phyloP scores from a whole-genome alignment of 2,329 filamentous ascomycete genomes.

The Cytospora paraplurivora region DNA sequence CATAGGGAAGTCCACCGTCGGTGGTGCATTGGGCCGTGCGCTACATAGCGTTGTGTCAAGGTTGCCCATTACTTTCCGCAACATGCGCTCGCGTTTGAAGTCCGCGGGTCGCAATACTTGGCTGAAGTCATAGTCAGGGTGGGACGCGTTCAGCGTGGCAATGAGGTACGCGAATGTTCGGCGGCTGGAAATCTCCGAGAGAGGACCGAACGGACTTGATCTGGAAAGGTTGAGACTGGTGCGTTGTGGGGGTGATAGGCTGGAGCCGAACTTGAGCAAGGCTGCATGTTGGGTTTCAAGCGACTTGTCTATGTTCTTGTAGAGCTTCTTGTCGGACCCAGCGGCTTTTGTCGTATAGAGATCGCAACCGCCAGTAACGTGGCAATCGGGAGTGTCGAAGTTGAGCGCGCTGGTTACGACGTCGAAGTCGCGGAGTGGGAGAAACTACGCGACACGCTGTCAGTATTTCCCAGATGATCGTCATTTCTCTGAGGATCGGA shows the following conservation, averaged over 20 bases:
- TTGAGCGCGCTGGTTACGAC: slow-evolving; percentile 90
- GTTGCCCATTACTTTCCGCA: slow-evolving; percentile 81
- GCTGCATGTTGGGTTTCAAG: slow-evolving; percentile 91
- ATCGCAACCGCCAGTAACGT: slow-evolving; percentile 91
- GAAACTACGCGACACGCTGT: slow-evolving; percentile 62
- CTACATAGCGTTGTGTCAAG: slow-evolving; percentile 88
- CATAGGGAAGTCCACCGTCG: slow-evolving; percentile 46
- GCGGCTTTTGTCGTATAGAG: slow-evolving; percentile 97
- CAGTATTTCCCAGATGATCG: slow-evolving; percentile 1
- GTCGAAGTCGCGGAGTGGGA: slow-evolving; percentile 89
- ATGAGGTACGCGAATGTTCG: slow-evolving; percentile 96
- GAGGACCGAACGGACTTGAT: slow-evolving; percentile 86
- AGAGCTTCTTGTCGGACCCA: slow-evolving; percentile 93
- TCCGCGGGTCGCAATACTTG: slow-evolving; percentile 86
- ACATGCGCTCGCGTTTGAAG: slow-evolving; percentile 80
- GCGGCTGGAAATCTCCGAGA: slow-evolving; percentile 85
- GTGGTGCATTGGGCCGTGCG: slow-evolving; percentile 65
- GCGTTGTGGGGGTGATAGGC: slow-evolving; percentile 80
- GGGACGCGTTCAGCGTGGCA: slow-evolving; percentile 92
- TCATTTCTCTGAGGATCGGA: not conserved
- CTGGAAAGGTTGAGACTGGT: slow-evolving; percentile 74
- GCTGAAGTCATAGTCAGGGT: slow-evolving; percentile 96
- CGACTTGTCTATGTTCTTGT: slow-evolving; percentile 90
- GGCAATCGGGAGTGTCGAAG: slow-evolving; percentile 91
- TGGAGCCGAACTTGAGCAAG: slow-evolving; percentile 81